These are phyloP conservation scores for Rutstroemia sp. DNA, from an alignment of 2,329 filamentous ascomycete genomes.

Conservation along the genomic window DNA sequence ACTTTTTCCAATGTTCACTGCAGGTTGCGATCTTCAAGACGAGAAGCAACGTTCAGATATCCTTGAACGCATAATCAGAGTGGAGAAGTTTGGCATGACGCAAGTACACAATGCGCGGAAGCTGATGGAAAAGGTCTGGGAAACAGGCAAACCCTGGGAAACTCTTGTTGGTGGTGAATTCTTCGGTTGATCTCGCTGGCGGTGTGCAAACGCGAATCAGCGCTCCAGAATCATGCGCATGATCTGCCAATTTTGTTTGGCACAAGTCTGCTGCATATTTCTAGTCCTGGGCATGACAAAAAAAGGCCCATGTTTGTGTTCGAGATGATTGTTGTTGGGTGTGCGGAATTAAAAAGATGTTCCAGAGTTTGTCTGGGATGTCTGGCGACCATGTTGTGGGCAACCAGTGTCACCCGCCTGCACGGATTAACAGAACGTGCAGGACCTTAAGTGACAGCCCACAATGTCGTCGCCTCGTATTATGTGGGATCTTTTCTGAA, in stretches of 20 bases:
- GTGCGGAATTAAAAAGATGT: constrained; percentile 8
- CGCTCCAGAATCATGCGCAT: not conserved
- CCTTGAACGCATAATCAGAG: constrained; percentile 54
- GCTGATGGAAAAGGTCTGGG: constrained; percentile 64
- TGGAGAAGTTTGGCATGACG: constrained; percentile 69
- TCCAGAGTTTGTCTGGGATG: constrained; percentile 10
- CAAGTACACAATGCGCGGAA: constrained; percentile 58
- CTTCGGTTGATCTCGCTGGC: constrained; percentile 20
- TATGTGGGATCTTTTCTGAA: constrained; percentile 40
- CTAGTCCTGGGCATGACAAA: constrained; percentile 36
- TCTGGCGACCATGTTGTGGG: not conserved
- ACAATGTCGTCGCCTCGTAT: not conserved
- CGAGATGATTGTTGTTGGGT: not conserved
- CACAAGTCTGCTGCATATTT: not conserved
- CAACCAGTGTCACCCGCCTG: no score
- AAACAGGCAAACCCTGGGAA: constrained; percentile 62
- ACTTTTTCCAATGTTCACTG: constrained; percentile 76
- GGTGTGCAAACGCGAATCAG: not conserved
- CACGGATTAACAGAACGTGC: not conserved
- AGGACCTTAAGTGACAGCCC: not conserved
- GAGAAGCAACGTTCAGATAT: constrained; percentile 50
- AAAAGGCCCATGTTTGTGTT: constrained; percentile 30
- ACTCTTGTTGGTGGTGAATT: constrained; percentile 39
- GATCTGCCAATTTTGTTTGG: no score
- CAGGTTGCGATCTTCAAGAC: constrained; percentile 64